These are phyloP conservation scores for Hydnum rufescens DNA, from an alignment of 768 basidiomycete genomes.

Conservation along the genomic window DNA sequence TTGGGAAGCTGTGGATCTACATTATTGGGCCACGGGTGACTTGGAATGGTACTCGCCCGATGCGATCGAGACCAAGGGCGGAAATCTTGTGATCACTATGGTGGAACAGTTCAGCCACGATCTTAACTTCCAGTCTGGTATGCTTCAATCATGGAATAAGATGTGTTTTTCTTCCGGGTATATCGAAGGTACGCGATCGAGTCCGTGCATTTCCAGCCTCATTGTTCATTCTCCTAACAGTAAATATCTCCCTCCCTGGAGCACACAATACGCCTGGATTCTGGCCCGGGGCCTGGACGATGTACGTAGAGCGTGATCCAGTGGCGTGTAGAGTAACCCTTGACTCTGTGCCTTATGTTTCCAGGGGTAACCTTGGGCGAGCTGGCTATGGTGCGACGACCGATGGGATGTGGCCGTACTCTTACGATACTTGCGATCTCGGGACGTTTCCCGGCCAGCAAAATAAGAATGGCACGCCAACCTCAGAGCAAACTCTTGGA, in stretches of 20 bases:
- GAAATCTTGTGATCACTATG: constrained; percentile 67
- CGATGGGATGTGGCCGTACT: constrained; percentile 70
- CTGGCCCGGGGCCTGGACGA: constrained; percentile 58
- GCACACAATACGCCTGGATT: constrained; percentile 39
- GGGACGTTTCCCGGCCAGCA: constrained; percentile 80
- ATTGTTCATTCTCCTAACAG: constrained; percentile 11
- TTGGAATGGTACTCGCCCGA: constrained; percentile 60
- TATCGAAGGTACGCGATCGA: constrained; percentile 31
- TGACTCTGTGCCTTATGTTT: background rate
- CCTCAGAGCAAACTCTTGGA: constrained; percentile 2
- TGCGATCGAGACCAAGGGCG: constrained; percentile 53
- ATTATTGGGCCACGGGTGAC: constrained; percentile 63
- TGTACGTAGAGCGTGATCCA: constrained; percentile 5
- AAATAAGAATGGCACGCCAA: constrained; percentile 33
- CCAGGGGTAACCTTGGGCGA: constrained; percentile 33
- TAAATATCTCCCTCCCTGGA: constrained; percentile 58
- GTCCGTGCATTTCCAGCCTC: background rate
- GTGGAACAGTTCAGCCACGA: constrained; percentile 48
- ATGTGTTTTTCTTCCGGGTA: constrained; percentile 88
- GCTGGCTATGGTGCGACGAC: constrained; percentile 82
- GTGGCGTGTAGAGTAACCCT: background rate
- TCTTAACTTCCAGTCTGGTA: constrained; percentile 60
- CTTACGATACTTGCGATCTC: constrained; percentile 65
- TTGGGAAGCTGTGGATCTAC: constrained; percentile 72
- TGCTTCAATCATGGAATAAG: constrained; percentile 79